Base-by-base conservation (phyloP, 2,329 filamentous ascomycete species). In the Teratosphaeria viscida region DNA sequence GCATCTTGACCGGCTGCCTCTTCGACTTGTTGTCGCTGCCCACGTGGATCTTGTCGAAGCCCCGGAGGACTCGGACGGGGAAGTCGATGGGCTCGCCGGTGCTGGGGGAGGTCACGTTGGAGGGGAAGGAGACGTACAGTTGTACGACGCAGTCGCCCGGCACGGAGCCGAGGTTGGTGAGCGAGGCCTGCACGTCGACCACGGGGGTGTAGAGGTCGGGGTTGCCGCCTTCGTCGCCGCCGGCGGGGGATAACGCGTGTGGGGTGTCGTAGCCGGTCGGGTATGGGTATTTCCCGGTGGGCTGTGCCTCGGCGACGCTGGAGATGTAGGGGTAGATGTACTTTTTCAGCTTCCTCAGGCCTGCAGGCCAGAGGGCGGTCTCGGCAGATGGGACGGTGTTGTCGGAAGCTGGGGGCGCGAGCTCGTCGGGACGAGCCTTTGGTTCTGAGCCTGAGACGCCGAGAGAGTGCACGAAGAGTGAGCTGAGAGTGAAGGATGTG, bases 271-370 rank as follows among this genome's bases (percentile, higher is more conserved):
- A 89, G 32, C 79, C 84, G 1, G 76, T 76, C 1, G 80, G 85
- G 66, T 82, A 86, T 27, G 71, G 74, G 63, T 78, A 81, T 47
- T 64, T 67, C 16, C 59, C 65, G 8, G 67, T 76, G 3, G 43
- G 43, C 8, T 71, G 71, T 62, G 75, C 71, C 23, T 80, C 76
- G 27, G 81, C 79, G 14, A 81, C 76, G 10, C 77, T 68, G 0
- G 74, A 71, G 27, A 90, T 77, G 71, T 89, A 91, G 0, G 88
- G 87, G 69, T 91, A 91, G 58, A 91, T 81, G 71, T 87, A 90
- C 67, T 87, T 88, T 58, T 81, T 77, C 0, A 91, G 74, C 55
- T 77, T 80, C n/a, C 79, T 77, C 68, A 89, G 83, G 5, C 75
- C 80, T 0, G 73, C 58, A 0, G 88, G 88, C 68, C 85, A 87